These are phyloP conservation scores for Thalassiosira sp. DNA, from an alignment of 352 stramenopile genomes.

Conservation along the genomic window DNA sequence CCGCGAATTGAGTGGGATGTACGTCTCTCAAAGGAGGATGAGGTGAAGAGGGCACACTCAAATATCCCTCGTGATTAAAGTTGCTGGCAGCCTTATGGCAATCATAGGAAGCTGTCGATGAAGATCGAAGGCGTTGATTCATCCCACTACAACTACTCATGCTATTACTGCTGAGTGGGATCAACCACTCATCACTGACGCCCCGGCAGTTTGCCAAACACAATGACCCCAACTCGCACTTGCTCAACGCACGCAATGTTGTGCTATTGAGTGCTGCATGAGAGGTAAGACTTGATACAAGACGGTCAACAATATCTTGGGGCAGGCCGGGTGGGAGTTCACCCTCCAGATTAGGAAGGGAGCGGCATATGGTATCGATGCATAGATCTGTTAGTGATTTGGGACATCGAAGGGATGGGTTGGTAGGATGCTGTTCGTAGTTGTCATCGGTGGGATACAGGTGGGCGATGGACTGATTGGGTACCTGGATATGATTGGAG, in stretches of 20 bases:
- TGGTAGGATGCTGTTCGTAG: constrained; percentile 43
- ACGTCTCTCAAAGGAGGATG: constrained; percentile 29
- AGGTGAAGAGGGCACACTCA: constrained; percentile 1
- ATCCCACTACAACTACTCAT: constrained; percentile 5
- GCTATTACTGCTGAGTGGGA: constrained; percentile 22
- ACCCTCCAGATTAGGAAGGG: constrained; percentile 59
- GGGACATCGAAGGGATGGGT: constrained; percentile 53
- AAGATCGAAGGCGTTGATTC: constrained; percentile 3
- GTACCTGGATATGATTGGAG: constrained; percentile 44
- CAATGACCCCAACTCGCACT: constrained; percentile 69
- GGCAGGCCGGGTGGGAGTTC: constrained; percentile 72
- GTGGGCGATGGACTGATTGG: constrained; percentile 65
- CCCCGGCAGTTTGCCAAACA: constrained; percentile 66
- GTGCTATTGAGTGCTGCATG: constrained; percentile 76
- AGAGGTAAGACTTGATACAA: constrained; percentile 61
- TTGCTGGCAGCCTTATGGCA: background rate
- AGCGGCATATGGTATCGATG: constrained; percentile 72
- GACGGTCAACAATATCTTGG: constrained; percentile 76
- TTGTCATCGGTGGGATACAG: constrained; percentile 75
- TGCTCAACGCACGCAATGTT: constrained; percentile 60
- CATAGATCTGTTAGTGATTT: constrained; percentile 76
- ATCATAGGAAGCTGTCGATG: constrained; percentile 4
- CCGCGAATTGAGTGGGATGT: constrained; percentile 15
- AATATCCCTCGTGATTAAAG: background rate
- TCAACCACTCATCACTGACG: constrained; percentile 78